These are phyloP conservation scores for Pascua guehoae DNA, from an alignment of 1,284 basidiomycete genomes.

Conservation along the genomic window DNA sequence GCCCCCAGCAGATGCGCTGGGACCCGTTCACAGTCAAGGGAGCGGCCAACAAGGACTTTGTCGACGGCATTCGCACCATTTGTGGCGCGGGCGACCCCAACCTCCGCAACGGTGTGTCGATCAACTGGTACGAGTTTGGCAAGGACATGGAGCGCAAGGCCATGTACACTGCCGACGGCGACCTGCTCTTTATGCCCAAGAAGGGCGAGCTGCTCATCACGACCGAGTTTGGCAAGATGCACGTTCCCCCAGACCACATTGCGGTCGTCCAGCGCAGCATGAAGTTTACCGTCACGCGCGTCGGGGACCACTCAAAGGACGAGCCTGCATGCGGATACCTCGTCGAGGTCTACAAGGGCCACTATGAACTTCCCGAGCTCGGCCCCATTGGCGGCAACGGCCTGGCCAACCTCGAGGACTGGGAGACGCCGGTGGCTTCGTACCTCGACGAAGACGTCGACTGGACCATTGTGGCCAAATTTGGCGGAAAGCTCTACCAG, in stretches of 20 bases:
- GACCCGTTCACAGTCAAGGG: constrained; percentile 52
- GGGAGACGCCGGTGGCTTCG: constrained; percentile 60
- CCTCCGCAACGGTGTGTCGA: constrained; percentile 59
- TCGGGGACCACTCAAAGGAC: constrained; percentile 1
- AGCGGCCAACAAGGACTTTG: constrained; percentile 55
- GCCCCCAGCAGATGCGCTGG: constrained; percentile 64
- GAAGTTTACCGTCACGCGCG: constrained; percentile 57
- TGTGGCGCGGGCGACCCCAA: constrained; percentile 64
- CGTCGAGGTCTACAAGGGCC: constrained; percentile 61
- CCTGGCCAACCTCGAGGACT: constrained; percentile 62
- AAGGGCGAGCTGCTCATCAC: constrained; percentile 64
- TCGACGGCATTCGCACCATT: constrained; percentile 62
- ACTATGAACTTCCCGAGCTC: constrained; percentile 63
- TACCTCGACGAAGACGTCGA: constrained; percentile 55
- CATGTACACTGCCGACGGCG: constrained; percentile 65
- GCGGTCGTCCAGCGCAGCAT: constrained; percentile 63
- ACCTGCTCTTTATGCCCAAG: constrained; percentile 64
- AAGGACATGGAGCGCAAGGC: constrained; percentile 62
- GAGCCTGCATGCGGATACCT: constrained; percentile 49
- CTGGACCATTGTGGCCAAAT: constrained; percentile 51
- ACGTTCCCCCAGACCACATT: constrained; percentile 62
- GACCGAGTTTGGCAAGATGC: constrained; percentile 65
- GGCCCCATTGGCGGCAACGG: constrained; percentile 64
- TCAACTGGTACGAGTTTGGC: constrained; percentile 63
- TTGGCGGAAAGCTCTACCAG: constrained; percentile 36